Conservation (phyloP, 495 filamentous ascomycete species). For the Penicillium riverlandense region DNA sequence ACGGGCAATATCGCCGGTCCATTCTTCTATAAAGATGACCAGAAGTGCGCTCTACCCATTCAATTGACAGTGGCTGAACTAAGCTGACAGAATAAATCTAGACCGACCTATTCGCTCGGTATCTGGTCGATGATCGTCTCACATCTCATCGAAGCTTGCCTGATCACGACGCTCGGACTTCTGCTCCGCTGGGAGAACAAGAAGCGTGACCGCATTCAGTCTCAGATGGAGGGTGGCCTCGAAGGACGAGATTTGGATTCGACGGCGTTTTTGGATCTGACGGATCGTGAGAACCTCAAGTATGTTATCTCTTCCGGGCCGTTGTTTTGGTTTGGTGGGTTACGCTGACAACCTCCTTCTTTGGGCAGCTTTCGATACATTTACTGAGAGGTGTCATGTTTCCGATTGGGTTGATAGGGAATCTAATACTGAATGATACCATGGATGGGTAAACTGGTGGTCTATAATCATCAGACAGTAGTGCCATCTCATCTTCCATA, state of each 20-base stretch:
- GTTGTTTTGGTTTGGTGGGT: background rate
- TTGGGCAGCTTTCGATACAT: slow-evolving; percentile 28
- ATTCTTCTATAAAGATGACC: slow-evolving; percentile 53
- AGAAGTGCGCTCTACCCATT: slow-evolving; percentile 24
- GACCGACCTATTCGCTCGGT: slow-evolving; percentile 48
- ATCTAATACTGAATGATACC: too few species aligned
- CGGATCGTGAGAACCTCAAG: slow-evolving; percentile 52
- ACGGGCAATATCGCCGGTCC: slow-evolving; percentile 50
- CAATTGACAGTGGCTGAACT: background rate
- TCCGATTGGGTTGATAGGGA: background rate
- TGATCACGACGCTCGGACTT: slow-evolving; percentile 40
- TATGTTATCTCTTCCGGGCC: slow-evolving; percentile 14
- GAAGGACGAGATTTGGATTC: slow-evolving; percentile 45
- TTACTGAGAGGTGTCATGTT: slow-evolving; percentile 12
- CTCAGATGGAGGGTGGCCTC: slow-evolving; percentile 38
- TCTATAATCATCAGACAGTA: background rate
- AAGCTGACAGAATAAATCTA: slow-evolving; percentile 5
- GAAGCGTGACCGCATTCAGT: slow-evolving; percentile 45
- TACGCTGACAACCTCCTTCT: background rate
- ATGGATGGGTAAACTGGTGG: background rate
- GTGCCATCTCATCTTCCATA: too few species aligned
- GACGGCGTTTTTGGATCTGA: slow-evolving; percentile 55
- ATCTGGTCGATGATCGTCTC: slow-evolving; percentile 59
- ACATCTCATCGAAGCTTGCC: slow-evolving; percentile 45
- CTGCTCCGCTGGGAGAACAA: slow-evolving; percentile 49